Conservation (phyloP, 768 basidiomycete species). For the Sporobolomyces phaffii region DNA sequence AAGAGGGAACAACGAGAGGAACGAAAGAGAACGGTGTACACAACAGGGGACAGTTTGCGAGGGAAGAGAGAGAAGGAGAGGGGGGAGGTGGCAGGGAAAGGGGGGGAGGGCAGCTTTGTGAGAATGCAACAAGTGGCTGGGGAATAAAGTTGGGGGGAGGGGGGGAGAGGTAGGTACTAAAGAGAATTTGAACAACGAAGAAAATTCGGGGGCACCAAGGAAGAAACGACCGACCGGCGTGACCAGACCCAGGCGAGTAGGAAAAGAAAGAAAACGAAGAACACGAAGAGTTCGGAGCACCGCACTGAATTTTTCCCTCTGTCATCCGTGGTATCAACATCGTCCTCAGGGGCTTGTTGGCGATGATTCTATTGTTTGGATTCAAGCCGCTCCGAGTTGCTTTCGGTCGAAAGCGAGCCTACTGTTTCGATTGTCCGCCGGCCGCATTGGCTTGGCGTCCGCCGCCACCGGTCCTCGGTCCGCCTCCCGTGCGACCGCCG, state of each 20-base stretch:
- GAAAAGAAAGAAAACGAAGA: background rate
- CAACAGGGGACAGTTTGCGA: no score
- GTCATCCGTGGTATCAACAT: no score
- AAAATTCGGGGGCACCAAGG: no score
- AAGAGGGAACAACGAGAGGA: background rate
- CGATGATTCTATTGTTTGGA: no score
- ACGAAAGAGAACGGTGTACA: background rate
- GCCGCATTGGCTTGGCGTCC: background rate
- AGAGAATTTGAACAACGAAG: no score
- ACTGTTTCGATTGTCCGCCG: background rate
- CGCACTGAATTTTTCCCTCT: background rate
- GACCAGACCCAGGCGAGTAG: no score
- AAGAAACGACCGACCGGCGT: no score
- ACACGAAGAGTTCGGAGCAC: background rate
- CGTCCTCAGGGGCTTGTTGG: no score
- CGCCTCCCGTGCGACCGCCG: background rate
- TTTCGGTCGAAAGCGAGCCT: background rate
- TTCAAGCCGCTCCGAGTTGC: background rate
- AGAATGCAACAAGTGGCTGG: background rate
- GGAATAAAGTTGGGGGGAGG: background rate
- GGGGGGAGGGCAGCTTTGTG: background rate
- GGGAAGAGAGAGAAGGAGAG: no score
- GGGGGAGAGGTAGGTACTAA: background rate
- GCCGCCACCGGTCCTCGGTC: background rate
- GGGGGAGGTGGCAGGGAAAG: background rate